Evolutionary conservation across 2,329 filamentous ascomycete species (phyloP), one percentile per base, ranked within the genome.

Genomic region (Talaromyces verruculosus): DNA sequence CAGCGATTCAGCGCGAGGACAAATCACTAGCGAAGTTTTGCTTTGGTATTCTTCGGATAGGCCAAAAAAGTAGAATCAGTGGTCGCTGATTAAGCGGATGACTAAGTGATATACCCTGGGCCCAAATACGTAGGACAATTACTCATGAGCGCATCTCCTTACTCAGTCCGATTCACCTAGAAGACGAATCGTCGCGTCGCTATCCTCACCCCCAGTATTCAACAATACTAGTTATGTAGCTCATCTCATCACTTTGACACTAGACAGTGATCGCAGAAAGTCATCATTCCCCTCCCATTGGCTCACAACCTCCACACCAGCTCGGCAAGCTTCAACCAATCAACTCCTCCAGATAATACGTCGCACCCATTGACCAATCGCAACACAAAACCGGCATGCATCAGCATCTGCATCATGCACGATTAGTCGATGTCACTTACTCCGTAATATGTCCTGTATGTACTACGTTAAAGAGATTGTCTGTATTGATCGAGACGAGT

Each of bases 271-370:
- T 47, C 11, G 19, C 13, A 47, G 22, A 47, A 47, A 47, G 10
- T 47, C n/a, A 47, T 22, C 19, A 13, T 11, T 3, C 19, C 22
- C 8, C 11, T 13, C 19, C 10, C 19, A 53, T 53, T 53, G 49
- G 49, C 28, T 33, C 15, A 30, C 51, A 22, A n/a, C 19, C 33
- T 37, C 33, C 30, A 37, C 53, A 37, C 53, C 33, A 57, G 53
- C 53, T 57, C 53, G 53, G 33, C 53, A 57, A 57, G 53, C 53
- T 57, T 39, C 33, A 39, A 8, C 53, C 53, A 57, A 57, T 57
- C 53, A 57, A 2, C 5, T 3, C 17, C 6, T 37, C 30, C 7
- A 57, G 53, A 57, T 57, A 57, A 39, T 57, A 33, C 53, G 2
- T 37, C 33, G 33, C n/a, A 15, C 11, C 53, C 33, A 57, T 57